Percentiles rank a stretch among this genome's conserved stretches.
These are phyloP conservation scores for Mycena amicta DNA, from an alignment of 768 basidiomycete genomes.

Conservation along the genomic window DNA sequence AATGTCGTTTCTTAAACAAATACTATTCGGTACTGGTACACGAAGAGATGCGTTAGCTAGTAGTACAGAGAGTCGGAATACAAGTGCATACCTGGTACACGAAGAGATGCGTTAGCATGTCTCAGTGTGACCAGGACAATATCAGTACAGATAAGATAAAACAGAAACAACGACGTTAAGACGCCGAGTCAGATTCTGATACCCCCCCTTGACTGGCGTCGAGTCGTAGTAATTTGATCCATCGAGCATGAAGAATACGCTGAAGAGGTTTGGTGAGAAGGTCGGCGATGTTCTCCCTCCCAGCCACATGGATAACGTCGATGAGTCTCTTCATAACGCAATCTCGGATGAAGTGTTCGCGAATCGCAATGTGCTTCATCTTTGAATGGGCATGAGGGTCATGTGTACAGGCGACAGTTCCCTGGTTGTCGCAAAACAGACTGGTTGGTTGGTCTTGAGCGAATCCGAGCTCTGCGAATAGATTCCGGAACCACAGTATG, in stretches of 20 bases:
- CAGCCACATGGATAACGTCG: constrained; percentile 22
- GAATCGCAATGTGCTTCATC: constrained; percentile 35
- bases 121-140: too few species aligned
- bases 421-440: constrained; percentile 22
- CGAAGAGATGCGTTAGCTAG: too few species aligned
- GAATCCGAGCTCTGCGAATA: constrained; percentile 23
- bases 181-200: constrained; percentile 10
- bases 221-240: constrained; percentile 12
- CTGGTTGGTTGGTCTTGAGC: constrained; percentile 12
- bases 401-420: constrained; percentile 19
- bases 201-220: constrained; percentile 21
- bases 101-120: not conserved
- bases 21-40: too few species aligned
- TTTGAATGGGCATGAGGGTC: constrained; percentile 28
- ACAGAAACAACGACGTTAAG: too few species aligned
- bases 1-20: too few species aligned
- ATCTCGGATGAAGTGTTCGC: constrained; percentile 28
- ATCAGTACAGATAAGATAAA: too few species aligned
- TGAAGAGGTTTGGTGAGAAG: constrained; percentile 31
- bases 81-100: not conserved
- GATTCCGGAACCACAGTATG: constrained; percentile 7
- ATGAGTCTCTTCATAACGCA: constrained; percentile 21
- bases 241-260: constrained; percentile 1
- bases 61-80: not conserved
- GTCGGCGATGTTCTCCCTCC: constrained; percentile 28